These are phyloP conservation scores for Xylogone sp. DNA, from an alignment of 2,329 filamentous ascomycete genomes.

Conservation along the genomic window DNA sequence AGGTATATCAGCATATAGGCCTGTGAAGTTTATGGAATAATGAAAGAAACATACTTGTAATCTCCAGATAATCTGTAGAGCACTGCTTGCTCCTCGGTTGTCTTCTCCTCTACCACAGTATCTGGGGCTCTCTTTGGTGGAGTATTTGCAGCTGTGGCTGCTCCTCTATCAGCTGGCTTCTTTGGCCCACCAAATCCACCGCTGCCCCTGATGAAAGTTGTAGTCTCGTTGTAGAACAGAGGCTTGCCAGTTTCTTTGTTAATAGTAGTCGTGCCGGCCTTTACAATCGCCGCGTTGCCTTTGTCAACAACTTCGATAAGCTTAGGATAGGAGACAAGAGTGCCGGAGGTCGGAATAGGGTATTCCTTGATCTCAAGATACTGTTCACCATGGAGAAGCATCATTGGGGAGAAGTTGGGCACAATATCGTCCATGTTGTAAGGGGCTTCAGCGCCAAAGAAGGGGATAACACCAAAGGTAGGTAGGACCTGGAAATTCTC, in stretches of 20 bases:
- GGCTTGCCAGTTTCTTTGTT: slow-evolving; percentile 83
- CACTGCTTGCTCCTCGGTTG: slow-evolving; percentile 85
- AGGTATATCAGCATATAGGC: too few relatives aligned
- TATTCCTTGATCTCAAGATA: slow-evolving; percentile 92
- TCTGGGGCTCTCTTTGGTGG: slow-evolving; percentile 76
- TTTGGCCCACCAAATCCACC: slow-evolving; percentile 85
- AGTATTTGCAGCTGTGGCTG: slow-evolving; percentile 74
- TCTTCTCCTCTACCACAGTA: slow-evolving; percentile 78
- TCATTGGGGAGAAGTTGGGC: slow-evolving; percentile 96
- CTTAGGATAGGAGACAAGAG: slow-evolving; percentile 70
- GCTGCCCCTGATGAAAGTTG: slow-evolving; percentile 86
- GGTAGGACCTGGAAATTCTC: slow-evolving; percentile 93
- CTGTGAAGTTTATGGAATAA: neutral
- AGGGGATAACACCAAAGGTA: slow-evolving; percentile 95
- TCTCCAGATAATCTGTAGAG: slow-evolving; percentile 92
- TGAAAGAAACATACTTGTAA: slow-evolving; percentile 58
- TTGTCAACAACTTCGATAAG: slow-evolving; percentile 97
- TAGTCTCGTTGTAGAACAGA: slow-evolving; percentile 94
- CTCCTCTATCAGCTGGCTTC: slow-evolving; percentile 74
- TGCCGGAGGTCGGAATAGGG: slow-evolving; percentile 82
- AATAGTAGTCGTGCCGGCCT: slow-evolving; percentile 76
- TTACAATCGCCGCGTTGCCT: slow-evolving; percentile 81
- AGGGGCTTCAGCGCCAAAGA: slow-evolving; percentile 77
- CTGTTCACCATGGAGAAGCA: slow-evolving; percentile 98
- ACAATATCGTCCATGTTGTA: slow-evolving; percentile 80